phyloP scores from a whole-genome alignment of 1,284 basidiomycete species.

The Puccinia horiana region DNA sequence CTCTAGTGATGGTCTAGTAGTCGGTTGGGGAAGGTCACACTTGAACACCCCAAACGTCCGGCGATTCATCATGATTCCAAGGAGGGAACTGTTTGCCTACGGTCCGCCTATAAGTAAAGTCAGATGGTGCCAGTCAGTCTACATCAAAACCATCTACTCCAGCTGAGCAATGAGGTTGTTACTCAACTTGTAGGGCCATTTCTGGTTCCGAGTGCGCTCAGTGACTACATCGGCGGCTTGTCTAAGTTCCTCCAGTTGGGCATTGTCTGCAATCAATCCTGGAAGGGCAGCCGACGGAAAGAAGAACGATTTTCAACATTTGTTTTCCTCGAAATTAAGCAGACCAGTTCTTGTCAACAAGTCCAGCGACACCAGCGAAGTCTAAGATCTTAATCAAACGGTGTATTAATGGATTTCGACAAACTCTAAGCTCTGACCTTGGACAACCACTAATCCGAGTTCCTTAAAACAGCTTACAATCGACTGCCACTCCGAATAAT shows the following conservation, averaged over 20 bases:
- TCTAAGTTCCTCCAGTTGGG: conserved; percentile 28
- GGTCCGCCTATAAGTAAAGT: conserved; percentile 18
- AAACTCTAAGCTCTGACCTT: conserved; percentile 17
- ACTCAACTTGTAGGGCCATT: conserved; percentile 42
- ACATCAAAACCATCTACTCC: not conserved
- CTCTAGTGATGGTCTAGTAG: not conserved
- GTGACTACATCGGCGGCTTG: conserved; percentile 22
- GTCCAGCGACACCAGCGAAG: not conserved
- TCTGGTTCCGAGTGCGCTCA: conserved; percentile 9
- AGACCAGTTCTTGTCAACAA: not conserved
- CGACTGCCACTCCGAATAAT: conserved; percentile 28
- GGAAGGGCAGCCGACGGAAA: not conserved
- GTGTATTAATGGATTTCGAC: no score
- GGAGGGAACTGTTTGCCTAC: conserved; percentile 45
- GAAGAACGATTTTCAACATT: conserved; percentile 12
- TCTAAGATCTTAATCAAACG: no score
- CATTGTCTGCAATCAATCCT: conserved; percentile 25
- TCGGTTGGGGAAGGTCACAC: not conserved
- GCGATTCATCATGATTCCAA: conserved; percentile 25
- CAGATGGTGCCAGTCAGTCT: not conserved
- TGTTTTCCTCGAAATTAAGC: not conserved
- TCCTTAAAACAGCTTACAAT: conserved; percentile 24
- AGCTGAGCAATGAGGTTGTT: not conserved
- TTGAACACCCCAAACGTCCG: conserved; percentile 42
- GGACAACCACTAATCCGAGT: conserved; percentile 28